Evolutionary conservation across 1,139 yeast species (phyloP).

Genomic region (Kodamaea ohmeri): DNA sequence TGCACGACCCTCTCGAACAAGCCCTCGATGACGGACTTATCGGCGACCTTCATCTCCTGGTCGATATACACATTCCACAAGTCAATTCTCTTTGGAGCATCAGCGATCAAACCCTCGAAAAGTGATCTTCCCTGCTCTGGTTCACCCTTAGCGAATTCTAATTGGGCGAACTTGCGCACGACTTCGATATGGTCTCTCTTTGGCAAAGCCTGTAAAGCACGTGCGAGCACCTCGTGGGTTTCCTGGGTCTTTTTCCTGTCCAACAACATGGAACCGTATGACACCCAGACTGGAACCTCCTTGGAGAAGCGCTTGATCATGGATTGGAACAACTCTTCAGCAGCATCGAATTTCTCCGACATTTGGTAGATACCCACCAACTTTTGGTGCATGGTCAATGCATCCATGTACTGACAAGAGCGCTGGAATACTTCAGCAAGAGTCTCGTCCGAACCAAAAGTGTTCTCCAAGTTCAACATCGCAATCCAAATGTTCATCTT

Average conservation of each 20-base stretch:
- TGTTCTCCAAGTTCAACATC: slow-evolving; percentile 84
- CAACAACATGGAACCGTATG: slow-evolving; percentile 71
- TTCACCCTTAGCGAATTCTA: slow-evolving; percentile 85
- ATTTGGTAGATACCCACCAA: slow-evolving; percentile 70
- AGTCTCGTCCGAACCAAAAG: slow-evolving; percentile 84
- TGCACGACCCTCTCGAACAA: slow-evolving; percentile 76
- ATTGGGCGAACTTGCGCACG: slow-evolving; percentile 83
- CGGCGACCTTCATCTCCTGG: slow-evolving; percentile 74
- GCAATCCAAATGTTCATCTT: slow-evolving; percentile 97
- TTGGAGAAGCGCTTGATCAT: slow-evolving; percentile 83
- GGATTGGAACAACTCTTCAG: slow-evolving; percentile 61
- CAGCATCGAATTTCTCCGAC: slow-evolving; percentile 69
- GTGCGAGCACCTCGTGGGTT: slow-evolving; percentile 69
- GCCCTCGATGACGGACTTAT: slow-evolving; percentile 64
- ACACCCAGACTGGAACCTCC: slow-evolving; percentile 69
- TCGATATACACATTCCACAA: slow-evolving; percentile 94
- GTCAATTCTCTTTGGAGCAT: slow-evolving; percentile 89
- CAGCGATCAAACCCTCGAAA: slow-evolving; percentile 87
- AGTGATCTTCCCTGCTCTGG: slow-evolving; percentile 92
- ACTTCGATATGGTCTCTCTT: slow-evolving; percentile 76
- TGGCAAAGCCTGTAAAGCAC: slow-evolving; percentile 70
- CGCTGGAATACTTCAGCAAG: slow-evolving; percentile 77
- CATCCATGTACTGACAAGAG: slow-evolving; percentile 89
- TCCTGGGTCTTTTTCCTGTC: slow-evolving; percentile 56
- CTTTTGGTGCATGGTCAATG: slow-evolving; percentile 75